Conservation (phyloP, 2,329 filamentous ascomycete species). For the Ascochyta koolunga region DNA sequence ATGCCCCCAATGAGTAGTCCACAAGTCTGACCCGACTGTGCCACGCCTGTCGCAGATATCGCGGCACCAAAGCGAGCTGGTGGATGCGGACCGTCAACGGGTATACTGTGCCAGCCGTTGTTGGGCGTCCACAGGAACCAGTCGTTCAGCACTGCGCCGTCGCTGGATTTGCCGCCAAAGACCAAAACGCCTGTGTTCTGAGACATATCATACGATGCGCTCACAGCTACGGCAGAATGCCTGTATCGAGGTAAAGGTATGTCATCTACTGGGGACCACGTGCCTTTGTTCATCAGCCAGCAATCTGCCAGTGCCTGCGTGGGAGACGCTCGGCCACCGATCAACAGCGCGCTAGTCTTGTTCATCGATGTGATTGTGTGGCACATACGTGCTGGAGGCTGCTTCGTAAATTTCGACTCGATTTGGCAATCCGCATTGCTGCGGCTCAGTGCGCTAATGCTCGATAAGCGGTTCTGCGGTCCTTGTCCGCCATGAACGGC, state of each 20-base stretch:
- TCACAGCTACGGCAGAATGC: conserved; percentile 66
- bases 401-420: conserved; percentile 41
- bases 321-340: conserved; percentile 81
- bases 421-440: conserved; percentile 16
- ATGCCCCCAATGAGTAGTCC: conserved; percentile 79
- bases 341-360: conserved; percentile 65
- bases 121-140: conserved; percentile 55
- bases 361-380: conserved; percentile 75
- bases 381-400: conserved; percentile 63
- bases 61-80: conserved; percentile 63
- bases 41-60: conserved; percentile 53
- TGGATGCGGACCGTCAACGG: conserved; percentile 46
- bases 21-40: conserved; percentile 48
- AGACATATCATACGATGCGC: conserved; percentile 49
- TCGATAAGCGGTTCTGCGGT: conserved; percentile 55
- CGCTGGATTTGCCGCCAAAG: conserved; percentile 54
- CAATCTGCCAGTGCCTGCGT: conserved; percentile 71
- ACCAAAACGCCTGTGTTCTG: conserved; percentile 51
- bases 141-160: conserved; percentile 50
- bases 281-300: conserved; percentile 70
- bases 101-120: conserved; percentile 59
- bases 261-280: conserved; percentile 69
- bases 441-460: conserved; percentile 48
- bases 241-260: conserved; percentile 77
- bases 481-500: conserved; percentile 55